Evolutionary conservation across 2,329 filamentous ascomycete species (phyloP).

Genomic region (Colletotrichum endophyticum): DNA sequence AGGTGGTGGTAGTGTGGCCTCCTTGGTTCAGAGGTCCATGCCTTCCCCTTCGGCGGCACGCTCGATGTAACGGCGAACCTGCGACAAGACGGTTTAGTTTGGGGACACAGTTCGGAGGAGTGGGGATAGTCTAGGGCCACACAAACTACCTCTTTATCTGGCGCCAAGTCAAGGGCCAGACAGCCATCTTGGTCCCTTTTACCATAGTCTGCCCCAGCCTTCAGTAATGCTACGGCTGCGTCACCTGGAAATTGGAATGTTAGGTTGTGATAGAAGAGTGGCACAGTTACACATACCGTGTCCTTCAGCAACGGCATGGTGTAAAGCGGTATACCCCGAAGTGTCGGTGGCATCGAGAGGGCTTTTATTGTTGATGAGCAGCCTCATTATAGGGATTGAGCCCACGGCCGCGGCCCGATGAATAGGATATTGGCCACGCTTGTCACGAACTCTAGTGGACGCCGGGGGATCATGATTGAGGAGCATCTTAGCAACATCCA

Average conservation of each 20-base stretch:
- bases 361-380: constrained; percentile 78
- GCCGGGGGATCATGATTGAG: constrained; percentile 72
- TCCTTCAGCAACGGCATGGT: constrained; percentile 83
- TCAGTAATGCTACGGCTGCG: constrained; percentile 81
- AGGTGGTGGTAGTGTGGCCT: background rate
- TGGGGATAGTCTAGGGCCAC: background rate
- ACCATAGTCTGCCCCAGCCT: constrained; percentile 81
- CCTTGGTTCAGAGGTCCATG: constrained; percentile 57
- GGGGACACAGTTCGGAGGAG: background rate
- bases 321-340: constrained; percentile 85
- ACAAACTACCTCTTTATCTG: constrained; percentile 77
- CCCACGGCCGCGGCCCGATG: constrained; percentile 92
- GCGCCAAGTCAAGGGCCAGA: constrained; percentile 80
- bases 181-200: constrained; percentile 76
- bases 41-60: constrained; percentile 84
- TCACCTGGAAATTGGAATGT: constrained; percentile 59
- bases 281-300: constrained; percentile 52
- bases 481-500: constrained; percentile 81
- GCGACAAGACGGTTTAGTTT: background rate
- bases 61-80: constrained; percentile 79
- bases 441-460: constrained; percentile 81
- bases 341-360: constrained; percentile 84
- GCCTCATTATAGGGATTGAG: constrained; percentile 82
- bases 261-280: background rate
- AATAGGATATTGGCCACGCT: constrained; percentile 85